Percentiles rank a stretch among this genome's conserved stretches.
These are phyloP conservation scores for Pharus latifolius DNA, from an alignment of 176 grass and related monocot genomes.

Conservation along the genomic window DNA sequence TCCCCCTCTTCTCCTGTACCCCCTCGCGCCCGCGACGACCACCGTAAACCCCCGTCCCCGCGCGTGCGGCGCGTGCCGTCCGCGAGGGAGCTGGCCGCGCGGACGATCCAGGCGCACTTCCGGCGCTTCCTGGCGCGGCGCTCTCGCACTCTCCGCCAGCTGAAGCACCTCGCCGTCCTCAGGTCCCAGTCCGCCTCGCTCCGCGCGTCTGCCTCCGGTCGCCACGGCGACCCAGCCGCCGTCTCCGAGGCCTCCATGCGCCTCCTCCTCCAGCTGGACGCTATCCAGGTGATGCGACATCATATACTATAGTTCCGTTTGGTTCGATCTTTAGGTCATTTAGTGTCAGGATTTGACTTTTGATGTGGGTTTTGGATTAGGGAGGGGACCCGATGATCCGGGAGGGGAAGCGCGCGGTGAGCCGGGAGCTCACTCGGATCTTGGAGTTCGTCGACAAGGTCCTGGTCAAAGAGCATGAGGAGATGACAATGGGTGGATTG, in stretches of 20 bases:
- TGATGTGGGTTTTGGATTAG: slow-evolving; percentile 27
- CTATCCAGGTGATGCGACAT: slow-evolving; percentile 52
- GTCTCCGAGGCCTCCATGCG: slow-evolving; percentile 50
- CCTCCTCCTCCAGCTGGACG: slow-evolving; percentile 57
- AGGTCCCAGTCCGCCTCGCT: slow-evolving; percentile 56
- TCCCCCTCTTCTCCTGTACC: background rate
- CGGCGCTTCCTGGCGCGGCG: slow-evolving; percentile 75
- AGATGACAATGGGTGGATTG: slow-evolving; percentile 10
- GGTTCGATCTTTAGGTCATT: background rate
- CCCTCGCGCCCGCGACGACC: background rate
- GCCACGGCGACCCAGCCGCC: slow-evolving; percentile 26
- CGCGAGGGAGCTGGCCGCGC: slow-evolving; percentile 49
- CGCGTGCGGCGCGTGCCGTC: slow-evolving; percentile 1
- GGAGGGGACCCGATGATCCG: slow-evolving; percentile 69
- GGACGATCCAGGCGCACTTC: slow-evolving; percentile 79
- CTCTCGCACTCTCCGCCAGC: slow-evolving; percentile 72
- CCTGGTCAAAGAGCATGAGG: slow-evolving; percentile 46
- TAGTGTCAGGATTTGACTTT: background rate
- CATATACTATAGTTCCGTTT: background rate
- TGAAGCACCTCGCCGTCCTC: slow-evolving; percentile 72
- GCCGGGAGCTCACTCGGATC: slow-evolving; percentile 61
- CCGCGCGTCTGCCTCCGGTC: slow-evolving; percentile 42
- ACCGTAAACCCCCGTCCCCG: background rate
- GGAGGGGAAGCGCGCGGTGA: slow-evolving; percentile 68
- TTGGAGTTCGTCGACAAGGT: slow-evolving; percentile 88